Conservation (phyloP, 768 basidiomycete genomes). For the Mycena vitilis region DNA sequence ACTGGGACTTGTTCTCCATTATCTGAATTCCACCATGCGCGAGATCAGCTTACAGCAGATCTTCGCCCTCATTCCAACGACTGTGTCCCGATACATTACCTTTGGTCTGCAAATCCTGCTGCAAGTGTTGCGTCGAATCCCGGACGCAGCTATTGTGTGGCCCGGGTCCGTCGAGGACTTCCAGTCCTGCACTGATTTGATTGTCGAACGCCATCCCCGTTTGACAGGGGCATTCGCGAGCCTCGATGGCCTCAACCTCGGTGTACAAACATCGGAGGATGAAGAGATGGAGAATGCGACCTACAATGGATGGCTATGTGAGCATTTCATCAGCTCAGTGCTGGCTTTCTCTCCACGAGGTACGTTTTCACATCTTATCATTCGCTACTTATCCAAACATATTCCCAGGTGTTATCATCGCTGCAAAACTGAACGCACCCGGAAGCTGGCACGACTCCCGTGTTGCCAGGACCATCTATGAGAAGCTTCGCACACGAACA, state of each 20-base stretch:
- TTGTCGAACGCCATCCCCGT: conserved; percentile 45
- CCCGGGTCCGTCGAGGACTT: conserved; percentile 43
- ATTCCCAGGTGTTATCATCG: conserved; percentile 54
- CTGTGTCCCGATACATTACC: no score
- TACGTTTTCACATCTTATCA: conserved; percentile 16
- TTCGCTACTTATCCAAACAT: background rate
- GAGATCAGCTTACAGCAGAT: no score
- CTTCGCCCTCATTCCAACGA: no score
- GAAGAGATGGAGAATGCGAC: conserved; percentile 40
- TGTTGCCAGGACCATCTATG: conserved; percentile 47
- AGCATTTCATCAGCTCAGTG: conserved; percentile 51
- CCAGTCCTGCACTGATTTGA: conserved; percentile 39
- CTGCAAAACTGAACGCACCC: conserved; percentile 48
- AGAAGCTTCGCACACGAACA: conserved; percentile 40
- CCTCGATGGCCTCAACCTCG: conserved; percentile 55
- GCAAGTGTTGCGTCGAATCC: no score
- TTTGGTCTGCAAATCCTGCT: no score
- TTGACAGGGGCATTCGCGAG: conserved; percentile 53
- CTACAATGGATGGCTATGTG: conserved; percentile 46
- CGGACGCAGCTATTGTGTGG: no score
- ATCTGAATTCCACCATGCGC: no score
- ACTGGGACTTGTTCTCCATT: no score
- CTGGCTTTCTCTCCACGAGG: conserved; percentile 45
- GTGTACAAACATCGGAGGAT: conserved; percentile 48
- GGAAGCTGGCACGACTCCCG: conserved; percentile 58